Evolutionary conservation across 495 filamentous ascomycete species (phyloP), one percentile per base, ranked within the genome.

Genomic region (Lichenothelia convexa): DNA sequence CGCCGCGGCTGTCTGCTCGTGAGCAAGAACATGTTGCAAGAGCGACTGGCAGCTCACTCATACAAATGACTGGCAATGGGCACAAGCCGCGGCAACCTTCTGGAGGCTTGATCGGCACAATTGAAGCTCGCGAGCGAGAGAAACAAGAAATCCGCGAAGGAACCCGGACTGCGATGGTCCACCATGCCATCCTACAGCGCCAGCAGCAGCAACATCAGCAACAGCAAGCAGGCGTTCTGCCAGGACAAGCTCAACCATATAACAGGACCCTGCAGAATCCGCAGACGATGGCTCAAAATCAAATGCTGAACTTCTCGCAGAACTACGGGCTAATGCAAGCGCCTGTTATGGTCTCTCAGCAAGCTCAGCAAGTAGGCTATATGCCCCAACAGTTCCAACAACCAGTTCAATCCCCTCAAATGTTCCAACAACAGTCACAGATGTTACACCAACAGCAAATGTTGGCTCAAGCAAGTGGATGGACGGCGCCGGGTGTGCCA

Each of bases 21-120:
- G 87, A 95, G 53, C 87, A 93, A 49, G 83, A 93, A 52, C 78
- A 92, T 48, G 74, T 95, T 20, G 80, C 87, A n/a, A 71, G 83
- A 21, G 64, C 81, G 41, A 93, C 87, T 5, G 80, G 81, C 0
- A 77, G 74, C 1, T 77, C 87, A 2, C 65, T 95, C 42, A 73
- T 92, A 45, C 75, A 74, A 22, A 60, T 89, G 50, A 70, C 39
- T 11, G 13, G 35, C 1, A 47, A 35, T 9, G 27, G 18, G 11
- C 16, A 42, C 27, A 19, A 40, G 38, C 33, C 42, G 23, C 18
- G 38, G 15, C 24, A 50, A 12, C 40, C 43, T 29, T 11, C 31
- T n/a, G 39, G 34, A 8, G 47, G 47, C 19, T 22, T 50, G 9
- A 32, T 47, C 35, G 45, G 45, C 24, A 42, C 42, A 15, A 36